Conservation (phyloP, 2,329 filamentous ascomycete genomes). For the Fusarium euwallaceae region DNA sequence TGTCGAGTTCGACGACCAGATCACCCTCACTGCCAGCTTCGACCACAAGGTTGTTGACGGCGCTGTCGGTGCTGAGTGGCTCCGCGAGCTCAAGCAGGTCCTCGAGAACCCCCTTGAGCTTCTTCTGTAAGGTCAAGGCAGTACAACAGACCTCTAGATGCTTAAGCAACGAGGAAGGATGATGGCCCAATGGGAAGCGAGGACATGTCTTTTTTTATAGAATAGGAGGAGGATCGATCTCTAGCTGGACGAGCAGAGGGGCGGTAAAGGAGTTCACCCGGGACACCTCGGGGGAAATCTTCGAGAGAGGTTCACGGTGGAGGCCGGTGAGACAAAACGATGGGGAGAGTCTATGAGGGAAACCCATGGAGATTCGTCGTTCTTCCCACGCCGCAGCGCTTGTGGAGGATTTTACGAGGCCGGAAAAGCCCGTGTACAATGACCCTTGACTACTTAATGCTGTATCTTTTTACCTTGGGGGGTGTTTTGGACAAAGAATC, state of each 20-base stretch:
- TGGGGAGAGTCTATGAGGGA: slow-evolving; percentile 24
- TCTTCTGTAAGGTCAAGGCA: slow-evolving; percentile 74
- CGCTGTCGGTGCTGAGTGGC: slow-evolving; percentile 95
- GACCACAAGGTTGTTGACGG: slow-evolving; percentile 99
- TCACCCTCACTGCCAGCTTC: slow-evolving; percentile 93
- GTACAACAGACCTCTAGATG: slow-evolving; percentile 7
- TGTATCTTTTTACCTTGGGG: slow-evolving; percentile 49
- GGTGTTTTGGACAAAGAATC: slow-evolving; percentile 45
- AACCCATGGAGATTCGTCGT: slow-evolving; percentile 26
- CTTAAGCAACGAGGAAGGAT: slow-evolving; percentile 4
- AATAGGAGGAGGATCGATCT: slow-evolving; percentile 33
- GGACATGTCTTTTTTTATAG: slow-evolving; percentile 43
- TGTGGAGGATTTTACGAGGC: slow-evolving; percentile 46
- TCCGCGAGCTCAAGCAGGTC: slow-evolving; percentile 96
- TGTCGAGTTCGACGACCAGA: slow-evolving; percentile 97
- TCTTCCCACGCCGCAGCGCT: slow-evolving; percentile 22
- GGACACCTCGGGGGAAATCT: slow-evolving; percentile 19
- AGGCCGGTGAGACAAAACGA: slow-evolving; percentile 17
- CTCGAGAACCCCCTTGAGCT: slow-evolving; percentile 97
- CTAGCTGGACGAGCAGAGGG: slow-evolving; percentile 20
- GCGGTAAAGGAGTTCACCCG: slow-evolving; percentile 27
- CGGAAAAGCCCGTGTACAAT: slow-evolving; percentile 57
- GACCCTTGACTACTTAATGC: slow-evolving; percentile 59
- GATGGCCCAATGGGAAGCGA: slow-evolving; percentile 25
- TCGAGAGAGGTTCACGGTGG: slow-evolving; percentile 24